phyloP scores from a whole-genome alignment of 139 green algal species.

The Volvox reticuliferus region DNA sequence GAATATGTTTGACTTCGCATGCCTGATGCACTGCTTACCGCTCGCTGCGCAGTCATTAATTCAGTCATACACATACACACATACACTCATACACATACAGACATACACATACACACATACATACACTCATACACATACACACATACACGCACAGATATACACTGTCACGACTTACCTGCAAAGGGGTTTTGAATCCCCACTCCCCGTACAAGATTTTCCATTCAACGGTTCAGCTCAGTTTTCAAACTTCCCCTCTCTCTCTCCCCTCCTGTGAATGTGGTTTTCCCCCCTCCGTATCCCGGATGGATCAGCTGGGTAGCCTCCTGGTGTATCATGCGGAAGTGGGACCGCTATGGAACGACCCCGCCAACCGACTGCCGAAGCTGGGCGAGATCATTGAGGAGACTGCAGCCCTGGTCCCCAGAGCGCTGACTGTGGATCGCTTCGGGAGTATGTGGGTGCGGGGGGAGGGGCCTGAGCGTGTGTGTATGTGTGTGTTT shows the following conservation, averaged over 20 bases:
- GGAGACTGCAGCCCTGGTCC: background rate
- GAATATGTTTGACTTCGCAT: too few relatives aligned
- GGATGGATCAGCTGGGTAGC: background rate
- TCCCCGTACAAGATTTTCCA: too few relatives aligned
- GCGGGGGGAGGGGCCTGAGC: background rate
- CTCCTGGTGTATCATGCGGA: background rate
- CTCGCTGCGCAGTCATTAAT: background rate
- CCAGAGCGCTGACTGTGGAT: background rate
- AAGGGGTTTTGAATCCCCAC: background rate
- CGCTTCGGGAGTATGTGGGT: background rate
- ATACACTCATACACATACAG: background rate
- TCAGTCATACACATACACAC: background rate
- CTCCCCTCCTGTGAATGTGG: background rate
- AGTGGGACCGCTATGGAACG: background rate
- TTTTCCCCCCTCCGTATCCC: background rate
- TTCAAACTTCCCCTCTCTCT: background rate
- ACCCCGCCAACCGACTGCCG: background rate
- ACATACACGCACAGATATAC: background rate
- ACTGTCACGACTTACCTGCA: background rate
- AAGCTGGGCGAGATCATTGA: background rate
- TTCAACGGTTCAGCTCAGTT: too few relatives aligned
- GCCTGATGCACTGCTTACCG: too few relatives aligned
- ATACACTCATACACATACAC: background rate
- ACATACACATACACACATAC: background rate
- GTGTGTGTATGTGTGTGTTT: background rate